Conservation (phyloP, 163 green algal genomes). For the Chlorella variabilis region DNA sequence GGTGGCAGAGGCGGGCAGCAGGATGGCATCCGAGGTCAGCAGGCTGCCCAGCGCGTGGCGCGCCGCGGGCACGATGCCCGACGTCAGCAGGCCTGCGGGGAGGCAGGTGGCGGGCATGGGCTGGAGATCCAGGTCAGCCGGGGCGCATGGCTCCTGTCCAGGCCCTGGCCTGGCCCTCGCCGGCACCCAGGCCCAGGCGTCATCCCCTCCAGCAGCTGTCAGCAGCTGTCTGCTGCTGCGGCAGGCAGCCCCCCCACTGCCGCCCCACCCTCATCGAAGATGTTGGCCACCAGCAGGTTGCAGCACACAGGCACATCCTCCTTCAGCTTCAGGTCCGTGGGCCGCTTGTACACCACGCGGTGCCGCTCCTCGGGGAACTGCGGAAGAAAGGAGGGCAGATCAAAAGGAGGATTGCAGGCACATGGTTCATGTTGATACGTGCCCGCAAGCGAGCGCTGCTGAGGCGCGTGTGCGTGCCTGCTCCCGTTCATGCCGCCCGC, state of each 20-base stretch:
- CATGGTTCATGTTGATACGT: too few relatives aligned
- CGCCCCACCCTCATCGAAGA: slow-evolving; percentile 76
- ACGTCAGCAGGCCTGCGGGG: slow-evolving; percentile 69
- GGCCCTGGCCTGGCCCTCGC: too few relatives aligned
- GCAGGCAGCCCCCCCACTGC: not conserved
- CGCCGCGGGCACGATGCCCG: slow-evolving; percentile 74
- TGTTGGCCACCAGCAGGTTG: slow-evolving; percentile 82
- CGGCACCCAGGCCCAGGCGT: too few relatives aligned
- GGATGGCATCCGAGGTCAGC: slow-evolving; percentile 55
- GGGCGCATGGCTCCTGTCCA: too few relatives aligned
- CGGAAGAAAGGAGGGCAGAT: too few relatives aligned
- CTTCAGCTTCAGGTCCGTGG: slow-evolving; percentile 74
- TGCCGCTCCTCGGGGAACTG: slow-evolving; percentile 49
- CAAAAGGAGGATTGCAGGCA: too few relatives aligned
- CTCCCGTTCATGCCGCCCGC: too few relatives aligned
- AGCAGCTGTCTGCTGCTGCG: not conserved
- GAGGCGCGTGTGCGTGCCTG: too few relatives aligned
- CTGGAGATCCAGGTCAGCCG: too few relatives aligned
- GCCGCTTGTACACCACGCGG: slow-evolving; percentile 77
- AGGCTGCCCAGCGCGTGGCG: slow-evolving; percentile 68
- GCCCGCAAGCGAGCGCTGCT: too few relatives aligned
- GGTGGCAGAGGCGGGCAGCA: slow-evolving; percentile 79
- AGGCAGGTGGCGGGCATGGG: not conserved
- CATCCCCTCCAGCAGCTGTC: too few relatives aligned
- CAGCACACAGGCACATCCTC: slow-evolving; percentile 78